Evolutionary conservation across 257 asterid genomes (phyloP).

Genomic region (Solanum habrochaites): DNA sequence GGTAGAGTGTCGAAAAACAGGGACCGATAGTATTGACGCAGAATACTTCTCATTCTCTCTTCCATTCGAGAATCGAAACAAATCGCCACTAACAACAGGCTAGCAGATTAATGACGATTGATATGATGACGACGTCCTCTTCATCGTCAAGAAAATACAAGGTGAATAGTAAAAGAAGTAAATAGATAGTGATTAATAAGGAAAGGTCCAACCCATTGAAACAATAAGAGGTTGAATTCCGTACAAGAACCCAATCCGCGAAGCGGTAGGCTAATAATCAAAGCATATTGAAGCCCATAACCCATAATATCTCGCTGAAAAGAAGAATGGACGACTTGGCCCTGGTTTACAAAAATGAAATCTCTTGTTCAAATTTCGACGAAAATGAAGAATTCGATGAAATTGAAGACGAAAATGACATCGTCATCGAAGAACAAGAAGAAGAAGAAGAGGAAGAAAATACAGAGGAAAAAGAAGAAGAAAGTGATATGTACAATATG

Average conservation of each 20-base stretch:
- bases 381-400: conserved; percentile 2
- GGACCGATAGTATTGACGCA: conserved; percentile 38
- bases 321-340: conserved; percentile 73
- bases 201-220: conserved; percentile 87
- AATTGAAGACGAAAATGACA: neutral
- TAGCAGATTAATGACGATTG: neutral
- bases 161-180: neutral
- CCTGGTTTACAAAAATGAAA: conserved; percentile 15
- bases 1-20: conserved; percentile 92
- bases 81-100: too few species aligned
- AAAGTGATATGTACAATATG: neutral
- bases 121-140: neutral
- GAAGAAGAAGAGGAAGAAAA: conserved; percentile 12
- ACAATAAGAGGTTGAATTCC: conserved; percentile 48
- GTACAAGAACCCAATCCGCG: conserved; percentile 44
- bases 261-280: conserved; percentile 61
- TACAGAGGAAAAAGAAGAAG: conserved; percentile 17
- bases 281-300: conserved; percentile 54
- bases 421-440: neutral
- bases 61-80: neutral
- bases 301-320: conserved; percentile 46
- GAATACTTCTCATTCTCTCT: conserved; percentile 24
- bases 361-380: neutral
- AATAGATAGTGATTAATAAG: neutral
- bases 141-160: neutral